phyloP scores from a whole-genome alignment of 1,284 basidiomycete genomes.

The Ceratobasidium sp. region DNA sequence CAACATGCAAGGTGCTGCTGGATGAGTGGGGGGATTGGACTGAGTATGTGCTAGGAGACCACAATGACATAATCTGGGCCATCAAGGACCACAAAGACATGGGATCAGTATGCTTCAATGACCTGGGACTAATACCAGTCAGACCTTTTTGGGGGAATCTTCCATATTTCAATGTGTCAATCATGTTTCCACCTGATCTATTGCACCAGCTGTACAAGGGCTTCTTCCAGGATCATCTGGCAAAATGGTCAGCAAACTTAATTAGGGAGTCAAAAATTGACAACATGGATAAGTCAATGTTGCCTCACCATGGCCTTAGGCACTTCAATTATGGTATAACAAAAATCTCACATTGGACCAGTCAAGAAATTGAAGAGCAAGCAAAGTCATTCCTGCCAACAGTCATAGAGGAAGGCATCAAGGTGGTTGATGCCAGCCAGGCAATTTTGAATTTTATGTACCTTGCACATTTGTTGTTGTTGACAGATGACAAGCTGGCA shows the following conservation, averaged over 20 bases:
- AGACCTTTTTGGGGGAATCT: slow-evolving; percentile 46
- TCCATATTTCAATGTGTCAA: slow-evolving; percentile 44
- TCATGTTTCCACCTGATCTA: slow-evolving; percentile 45
- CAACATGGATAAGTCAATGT: slow-evolving; percentile 25
- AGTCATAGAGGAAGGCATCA: slow-evolving; percentile 36
- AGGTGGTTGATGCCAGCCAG: slow-evolving; percentile 39
- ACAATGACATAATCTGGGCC: neutral
- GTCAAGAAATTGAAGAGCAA: slow-evolving; percentile 48
- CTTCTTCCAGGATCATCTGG: slow-evolving; percentile 45
- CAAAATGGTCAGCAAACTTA: slow-evolving; percentile 39
- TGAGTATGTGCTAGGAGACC: neutral
- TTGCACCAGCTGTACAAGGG: slow-evolving; percentile 50
- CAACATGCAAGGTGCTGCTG: slow-evolving; percentile 18
- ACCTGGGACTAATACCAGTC: neutral
- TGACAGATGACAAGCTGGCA: slow-evolving; percentile 48
- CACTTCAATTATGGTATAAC: slow-evolving; percentile 41
- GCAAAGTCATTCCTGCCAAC: slow-evolving; percentile 48
- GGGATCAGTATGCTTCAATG: neutral
- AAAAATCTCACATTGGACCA: slow-evolving; percentile 46
- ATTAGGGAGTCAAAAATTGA: slow-evolving; percentile 32
- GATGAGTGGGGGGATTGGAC: neutral
- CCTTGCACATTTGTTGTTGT: slow-evolving; percentile 17
- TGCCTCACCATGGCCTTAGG: slow-evolving; percentile 18
- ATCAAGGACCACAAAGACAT: neutral
- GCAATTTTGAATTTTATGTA: slow-evolving; percentile 51